Conservation (phyloP, 2,329 filamentous ascomycete species). For the Phialophora tarda region DNA sequence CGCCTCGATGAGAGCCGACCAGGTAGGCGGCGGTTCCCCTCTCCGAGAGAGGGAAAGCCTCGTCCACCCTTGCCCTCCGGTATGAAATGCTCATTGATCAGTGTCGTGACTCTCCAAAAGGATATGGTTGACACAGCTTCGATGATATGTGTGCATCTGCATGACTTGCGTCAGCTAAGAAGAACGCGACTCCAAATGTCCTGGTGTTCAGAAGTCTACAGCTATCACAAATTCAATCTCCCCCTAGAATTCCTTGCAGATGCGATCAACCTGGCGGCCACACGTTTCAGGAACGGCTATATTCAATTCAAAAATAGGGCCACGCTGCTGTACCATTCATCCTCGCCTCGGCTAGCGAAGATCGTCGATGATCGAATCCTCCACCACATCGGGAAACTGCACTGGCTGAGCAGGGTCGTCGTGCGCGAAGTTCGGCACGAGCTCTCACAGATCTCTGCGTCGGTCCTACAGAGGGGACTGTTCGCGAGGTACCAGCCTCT, state of each 20-base stretch:
- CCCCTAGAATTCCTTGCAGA: not conserved
- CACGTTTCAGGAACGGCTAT: constrained; percentile 5
- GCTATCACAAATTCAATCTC: not conserved
- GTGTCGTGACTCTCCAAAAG: not conserved
- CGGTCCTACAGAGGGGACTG: constrained; percentile 9
- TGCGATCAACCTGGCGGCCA: not conserved
- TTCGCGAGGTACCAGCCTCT: constrained; percentile 5
- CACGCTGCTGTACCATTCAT: not conserved
- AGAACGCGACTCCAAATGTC: constrained; percentile 2
- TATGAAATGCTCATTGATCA: not conserved
- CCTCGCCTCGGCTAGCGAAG: not conserved
- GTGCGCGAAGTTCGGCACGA: constrained; percentile 1
- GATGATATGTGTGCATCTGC: constrained; percentile 9
- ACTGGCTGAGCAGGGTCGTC: constrained; percentile 2
- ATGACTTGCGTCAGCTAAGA: constrained; percentile 10
- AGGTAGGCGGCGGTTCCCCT: not conserved
- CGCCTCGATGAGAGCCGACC: not conserved
- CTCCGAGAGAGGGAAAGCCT: constrained; percentile 7
- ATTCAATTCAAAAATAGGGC: constrained; percentile 2
- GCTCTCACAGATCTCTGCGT: not conserved
- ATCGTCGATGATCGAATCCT: not conserved
- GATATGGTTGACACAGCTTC: constrained; percentile 1
- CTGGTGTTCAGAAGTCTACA: constrained; percentile 1
- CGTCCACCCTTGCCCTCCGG: not conserved
- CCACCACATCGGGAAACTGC: not conserved